A percentile compares a stretch with the other conserved stretches of the same genome.
Evolutionary conservation across 2,329 filamentous ascomycete species (phyloP).

Genomic region (Myriosclerotinia curreyana): DNA sequence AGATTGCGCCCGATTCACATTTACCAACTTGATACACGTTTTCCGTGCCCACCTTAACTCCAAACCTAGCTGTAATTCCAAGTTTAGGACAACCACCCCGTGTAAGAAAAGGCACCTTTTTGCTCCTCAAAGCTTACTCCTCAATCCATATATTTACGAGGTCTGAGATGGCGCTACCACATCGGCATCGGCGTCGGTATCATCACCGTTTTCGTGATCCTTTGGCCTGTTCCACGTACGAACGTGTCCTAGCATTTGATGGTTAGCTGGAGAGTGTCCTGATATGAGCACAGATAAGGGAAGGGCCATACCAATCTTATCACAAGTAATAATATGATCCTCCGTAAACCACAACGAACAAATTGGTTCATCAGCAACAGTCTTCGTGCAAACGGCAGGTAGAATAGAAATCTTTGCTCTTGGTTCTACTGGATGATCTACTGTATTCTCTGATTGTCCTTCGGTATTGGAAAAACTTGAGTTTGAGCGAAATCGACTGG

Average conservation of each 20-base stretch:
- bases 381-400: slow-evolving; percentile 74
- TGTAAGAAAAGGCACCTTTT: background rate
- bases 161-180: slow-evolving; percentile 4
- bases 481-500: slow-evolving; percentile 65
- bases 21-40: background rate
- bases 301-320: slow-evolving; percentile 71
- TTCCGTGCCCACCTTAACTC: slow-evolving; percentile 4
- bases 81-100: background rate
- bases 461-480: slow-evolving; percentile 58
- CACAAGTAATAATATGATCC: slow-evolving; percentile 88
- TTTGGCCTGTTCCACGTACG: slow-evolving; percentile 34
- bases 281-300: background rate
- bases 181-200: slow-evolving; percentile 15
- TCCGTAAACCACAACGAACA: slow-evolving; percentile 93
- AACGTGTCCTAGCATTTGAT: slow-evolving; percentile 29
- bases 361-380: slow-evolving; percentile 79
- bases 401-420: slow-evolving; percentile 78
- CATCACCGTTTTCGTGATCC: slow-evolving; percentile 22
- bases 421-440: slow-evolving; percentile 81
- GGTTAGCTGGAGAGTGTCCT: background rate
- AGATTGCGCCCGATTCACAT: background rate
- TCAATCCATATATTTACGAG: background rate
- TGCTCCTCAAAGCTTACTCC: background rate
- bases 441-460: slow-evolving; percentile 54
- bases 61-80: background rate